Percentiles rank a stretch among this genome's conserved stretches.
Conservation (phyloP, 805 yeast species). For the Crinitomyces ghanaensis region DNA sequence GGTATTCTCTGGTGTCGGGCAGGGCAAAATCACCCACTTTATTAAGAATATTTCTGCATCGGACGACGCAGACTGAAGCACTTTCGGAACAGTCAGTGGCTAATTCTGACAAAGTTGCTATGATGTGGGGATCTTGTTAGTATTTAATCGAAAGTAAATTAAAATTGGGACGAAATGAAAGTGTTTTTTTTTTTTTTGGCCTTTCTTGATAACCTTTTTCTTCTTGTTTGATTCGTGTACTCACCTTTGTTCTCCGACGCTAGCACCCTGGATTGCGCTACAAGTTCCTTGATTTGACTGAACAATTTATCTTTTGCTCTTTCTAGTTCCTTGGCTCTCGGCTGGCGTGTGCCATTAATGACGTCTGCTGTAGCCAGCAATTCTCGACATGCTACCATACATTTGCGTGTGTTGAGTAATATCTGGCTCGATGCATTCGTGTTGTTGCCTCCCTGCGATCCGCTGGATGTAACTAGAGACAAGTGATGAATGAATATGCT, state of each 20-base stretch:
- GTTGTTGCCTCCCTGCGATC: no score
- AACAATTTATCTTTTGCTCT: slow-evolving; percentile 25
- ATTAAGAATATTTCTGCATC: slow-evolving; percentile 19
- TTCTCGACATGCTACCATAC: slow-evolving; percentile 31
- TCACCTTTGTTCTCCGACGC: slow-evolving; percentile 18
- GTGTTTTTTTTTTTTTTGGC: neutral
- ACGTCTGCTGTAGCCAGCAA: slow-evolving; percentile 27
- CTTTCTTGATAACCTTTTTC: neutral
- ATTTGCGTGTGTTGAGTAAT: slow-evolving; percentile 26
- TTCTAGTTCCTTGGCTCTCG: slow-evolving; percentile 22
- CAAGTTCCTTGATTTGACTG: slow-evolving; percentile 24
- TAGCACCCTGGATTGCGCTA: slow-evolving; percentile 27
- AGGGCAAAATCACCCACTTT: slow-evolving; percentile 23
- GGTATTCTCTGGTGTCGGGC: slow-evolving; percentile 19
- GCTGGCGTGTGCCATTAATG: slow-evolving; percentile 18
- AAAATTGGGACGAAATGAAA: neutral
- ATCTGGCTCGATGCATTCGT: slow-evolving; percentile 24
- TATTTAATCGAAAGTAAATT: no score
- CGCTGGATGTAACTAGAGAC: slow-evolving; percentile 16
- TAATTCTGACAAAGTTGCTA: slow-evolving; percentile 14
- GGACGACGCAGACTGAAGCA: slow-evolving; percentile 26
- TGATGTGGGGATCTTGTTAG: neutral
- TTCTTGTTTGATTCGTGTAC: slow-evolving; percentile 1
- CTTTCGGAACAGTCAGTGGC: slow-evolving; percentile 25
- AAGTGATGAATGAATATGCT: slow-evolving; percentile 23